Conservation (phyloP, 139 green algal species). For the Pseudopediastrum boryanum region DNA sequence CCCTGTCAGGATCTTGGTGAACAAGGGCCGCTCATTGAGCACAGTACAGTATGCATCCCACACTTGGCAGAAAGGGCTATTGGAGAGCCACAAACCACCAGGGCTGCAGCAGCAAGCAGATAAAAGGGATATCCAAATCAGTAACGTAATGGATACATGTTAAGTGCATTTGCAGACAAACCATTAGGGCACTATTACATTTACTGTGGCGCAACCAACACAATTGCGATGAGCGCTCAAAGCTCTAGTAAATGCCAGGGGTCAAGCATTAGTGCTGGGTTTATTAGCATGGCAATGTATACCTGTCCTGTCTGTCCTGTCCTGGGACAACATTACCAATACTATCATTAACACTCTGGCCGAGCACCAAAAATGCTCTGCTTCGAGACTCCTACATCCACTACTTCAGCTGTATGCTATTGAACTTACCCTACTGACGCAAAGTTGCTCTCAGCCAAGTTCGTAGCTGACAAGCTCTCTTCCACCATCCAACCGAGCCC, state of each 20-base stretch:
- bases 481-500: conserved; percentile 18
- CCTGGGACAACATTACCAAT: too few species aligned
- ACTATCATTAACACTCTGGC: too few species aligned
- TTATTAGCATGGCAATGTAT: too few species aligned
- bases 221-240: neutral
- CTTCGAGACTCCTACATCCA: too few species aligned
- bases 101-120: neutral
- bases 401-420: too few species aligned
- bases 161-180: too few species aligned
- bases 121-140: neutral
- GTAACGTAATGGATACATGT: neutral
- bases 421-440: conserved; percentile 35
- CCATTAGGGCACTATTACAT: neutral
- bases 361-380: too few species aligned
- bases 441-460: conserved; percentile 31
- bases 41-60: conserved; percentile 42
- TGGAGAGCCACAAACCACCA: conserved; percentile 13
- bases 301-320: too few species aligned
- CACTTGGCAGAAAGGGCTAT: conserved; percentile 27
- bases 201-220: neutral
- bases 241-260: neutral
- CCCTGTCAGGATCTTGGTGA: conserved; percentile 41
- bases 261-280: too few species aligned
- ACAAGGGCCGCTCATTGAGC: conserved; percentile 11
- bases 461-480: conserved; percentile 24